Evolutionary conservation across 768 basidiomycete species (phyloP), one percentile per base, ranked within the genome.

Genomic region (Lyophyllum atratum): DNA sequence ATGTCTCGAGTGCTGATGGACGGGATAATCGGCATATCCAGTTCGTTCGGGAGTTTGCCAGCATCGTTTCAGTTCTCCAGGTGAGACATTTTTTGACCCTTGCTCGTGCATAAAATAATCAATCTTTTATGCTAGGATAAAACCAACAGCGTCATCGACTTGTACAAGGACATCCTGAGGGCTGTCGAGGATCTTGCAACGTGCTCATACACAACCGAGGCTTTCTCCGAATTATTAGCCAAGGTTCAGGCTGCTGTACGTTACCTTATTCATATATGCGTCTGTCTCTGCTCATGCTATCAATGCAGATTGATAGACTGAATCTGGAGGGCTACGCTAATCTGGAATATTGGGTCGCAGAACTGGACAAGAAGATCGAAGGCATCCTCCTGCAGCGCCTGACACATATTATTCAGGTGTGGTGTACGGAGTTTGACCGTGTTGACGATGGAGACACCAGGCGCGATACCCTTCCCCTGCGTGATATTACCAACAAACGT

Each of bases 251-350:
- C 87, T 59, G 90, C 90, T 12, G 93, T 94, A 67, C 51, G 89
- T 74, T 5, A 1, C 37, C 26, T n/a, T 24, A 17, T 17, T 26
- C 40, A 47, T 26, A 17, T 52, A 6, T 25, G 15, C n/a, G 26
- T 21, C 4, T 52, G 5, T 17, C 21, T 54, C 3, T 29, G 26
- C 29, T 40, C 8, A 49, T 21, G 24, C 19, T 28, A 42, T 15
- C n/a, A 54, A 46, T 43, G 3, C 61, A 95, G 89, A 93, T 98
- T 59, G 97, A 98, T 72, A 85, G 89, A 33, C 80, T 99, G 58
- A 98, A 98, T 68, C 74, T 99, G 60, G 96, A 98, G 68, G 96
- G 97, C 15, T 99, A 96, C 63, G 86, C 92, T 21, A 93, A 96
- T 68, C 82, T 99, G 44, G 96, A 98, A 64, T 81, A 87, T 49